Base-by-base conservation (phyloP, 257 asterid species). In the Jasminum sambac region DNA sequence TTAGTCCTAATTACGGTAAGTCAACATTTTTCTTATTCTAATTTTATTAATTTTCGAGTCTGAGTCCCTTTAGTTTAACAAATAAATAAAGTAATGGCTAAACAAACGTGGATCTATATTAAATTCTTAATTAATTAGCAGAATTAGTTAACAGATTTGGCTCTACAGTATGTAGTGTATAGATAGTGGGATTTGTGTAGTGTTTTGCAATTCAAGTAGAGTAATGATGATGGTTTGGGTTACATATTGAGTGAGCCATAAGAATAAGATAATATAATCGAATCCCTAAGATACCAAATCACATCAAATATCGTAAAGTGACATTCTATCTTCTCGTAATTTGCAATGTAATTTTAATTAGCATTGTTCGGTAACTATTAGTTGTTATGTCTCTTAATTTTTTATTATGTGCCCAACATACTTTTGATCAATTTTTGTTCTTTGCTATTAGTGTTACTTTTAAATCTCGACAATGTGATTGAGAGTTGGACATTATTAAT, bases 251-350 rank as follows among this genome's bases (percentile, higher is more conserved):
- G 75, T 70, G 68, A 73, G 37, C 17, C 48, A 67, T 48, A 37
- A 62, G 26, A 50, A 1, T 72, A 42, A 24, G 66, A 66, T 44
- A 77, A 26, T 70, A 41, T 48, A 67, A 62, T 70, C 14, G 72
- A 63, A 74, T 69, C 77, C 83, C 74, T 26, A 73, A 69, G 60
- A 69, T 75, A 55, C 34, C 26, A 19, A 66, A 52, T 68, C 48
- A 46, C 73, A 19, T 72, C 77, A 61, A 40, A 64, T 30, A 58
- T 64, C 16, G 48, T 46, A 34, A 23, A 42, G 30, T 70, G 73
- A 21, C 68, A 73, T 64, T 70, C 64, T 46, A 46, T 46, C 57
- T 46, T 8, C 62, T 6, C 34, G 7, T 55, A 19, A 23, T 1
- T 21, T 21, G 25, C 5, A 8, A 55, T 2, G 2, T 10, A 19